Percentiles rank a stretch among this genome's conserved stretches.
Evolutionary conservation across 1,284 basidiomycete genomes (phyloP).

Genomic region (Cryptococcus sp.): DNA sequence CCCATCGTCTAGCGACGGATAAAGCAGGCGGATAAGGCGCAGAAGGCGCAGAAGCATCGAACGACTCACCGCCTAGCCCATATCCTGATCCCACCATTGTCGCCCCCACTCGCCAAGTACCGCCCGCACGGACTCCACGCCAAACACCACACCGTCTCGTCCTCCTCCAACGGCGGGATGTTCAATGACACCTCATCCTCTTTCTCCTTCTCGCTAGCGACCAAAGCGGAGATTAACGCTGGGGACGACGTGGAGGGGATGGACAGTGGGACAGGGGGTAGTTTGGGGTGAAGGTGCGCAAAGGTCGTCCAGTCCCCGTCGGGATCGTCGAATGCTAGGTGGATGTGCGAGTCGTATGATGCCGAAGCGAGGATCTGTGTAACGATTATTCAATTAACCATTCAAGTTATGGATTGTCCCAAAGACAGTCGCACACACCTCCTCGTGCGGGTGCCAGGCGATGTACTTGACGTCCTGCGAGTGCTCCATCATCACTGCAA

Average conservation of each 20-base stretch:
- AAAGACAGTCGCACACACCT: constrained; percentile 60
- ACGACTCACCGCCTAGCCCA: constrained; percentile 53
- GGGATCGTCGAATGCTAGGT: constrained; percentile 91
- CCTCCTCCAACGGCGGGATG: constrained; percentile 49
- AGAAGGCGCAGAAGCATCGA: background rate
- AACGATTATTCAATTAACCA: constrained; percentile 22
- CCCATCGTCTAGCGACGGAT: too few species aligned
- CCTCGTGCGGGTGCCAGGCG: constrained; percentile 92
- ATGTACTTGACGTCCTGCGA: constrained; percentile 95
- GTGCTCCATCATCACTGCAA: constrained; percentile 96
- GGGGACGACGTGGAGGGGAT: constrained; percentile 19
- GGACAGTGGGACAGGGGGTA: constrained; percentile 53
- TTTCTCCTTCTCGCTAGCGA: constrained; percentile 29
- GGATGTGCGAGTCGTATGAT: constrained; percentile 96
- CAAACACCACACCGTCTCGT: constrained; percentile 84
- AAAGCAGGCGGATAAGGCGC: too few species aligned
- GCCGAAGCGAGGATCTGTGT: constrained; percentile 87
- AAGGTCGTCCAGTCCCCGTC: constrained; percentile 93
- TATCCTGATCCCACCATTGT: constrained; percentile 55
- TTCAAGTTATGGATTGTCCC: background rate
- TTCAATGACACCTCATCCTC: constrained; percentile 32
- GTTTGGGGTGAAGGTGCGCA: constrained; percentile 74
- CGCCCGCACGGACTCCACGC: constrained; percentile 74
- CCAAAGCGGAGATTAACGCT: constrained; percentile 17
- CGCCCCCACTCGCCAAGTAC: constrained; percentile 67